A percentile compares a stretch with the other conserved stretches of the same genome.
phyloP scores from a whole-genome alignment of 2,329 filamentous ascomycete species.

The Zarea fungicola region DNA sequence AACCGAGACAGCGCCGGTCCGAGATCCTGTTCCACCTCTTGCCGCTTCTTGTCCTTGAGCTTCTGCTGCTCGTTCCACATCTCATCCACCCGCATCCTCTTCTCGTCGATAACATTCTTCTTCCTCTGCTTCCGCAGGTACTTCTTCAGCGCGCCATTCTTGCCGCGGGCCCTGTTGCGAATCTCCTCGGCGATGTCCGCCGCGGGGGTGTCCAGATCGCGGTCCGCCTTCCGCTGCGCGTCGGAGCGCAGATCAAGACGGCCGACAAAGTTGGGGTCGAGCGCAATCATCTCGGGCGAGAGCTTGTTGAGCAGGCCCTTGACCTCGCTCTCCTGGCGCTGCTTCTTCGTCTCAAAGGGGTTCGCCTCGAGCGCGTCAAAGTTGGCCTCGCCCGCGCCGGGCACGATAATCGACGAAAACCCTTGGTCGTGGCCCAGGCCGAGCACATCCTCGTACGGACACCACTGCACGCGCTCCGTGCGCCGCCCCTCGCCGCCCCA shows the following conservation, averaged over 20 bases:
- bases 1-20: slow-evolving; percentile 86
- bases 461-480: slow-evolving; percentile 82
- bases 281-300: slow-evolving; percentile 91
- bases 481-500: slow-evolving; percentile 83
- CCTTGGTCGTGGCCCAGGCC: slow-evolving; percentile 80
- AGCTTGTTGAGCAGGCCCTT: slow-evolving; percentile 88
- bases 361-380: slow-evolving; percentile 91
- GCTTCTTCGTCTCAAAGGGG: slow-evolving; percentile 89
- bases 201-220: slow-evolving; percentile 69
- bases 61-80: slow-evolving; percentile 68
- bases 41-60: slow-evolving; percentile 55
- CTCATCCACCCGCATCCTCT: slow-evolving; percentile 79
- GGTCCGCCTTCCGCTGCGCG: slow-evolving; percentile 69
- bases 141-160: slow-evolving; percentile 83
- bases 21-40: slow-evolving; percentile 65
- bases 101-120: slow-evolving; percentile 95
- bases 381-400: slow-evolving; percentile 94
- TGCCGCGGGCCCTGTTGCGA: slow-evolving; percentile 75
- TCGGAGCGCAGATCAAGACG: slow-evolving; percentile 78
- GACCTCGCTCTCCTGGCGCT: slow-evolving; percentile 89
- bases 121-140: slow-evolving; percentile 87
- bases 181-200: slow-evolving; percentile 55
- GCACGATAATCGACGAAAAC: slow-evolving; percentile 85
- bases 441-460: slow-evolving; percentile 89
- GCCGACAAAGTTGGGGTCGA: slow-evolving; percentile 89